Percentiles rank a stretch among this genome's conserved stretches.
Conservation (phyloP, 2,329 filamentous ascomycete genomes). For the Xylariaceae sp. region DNA sequence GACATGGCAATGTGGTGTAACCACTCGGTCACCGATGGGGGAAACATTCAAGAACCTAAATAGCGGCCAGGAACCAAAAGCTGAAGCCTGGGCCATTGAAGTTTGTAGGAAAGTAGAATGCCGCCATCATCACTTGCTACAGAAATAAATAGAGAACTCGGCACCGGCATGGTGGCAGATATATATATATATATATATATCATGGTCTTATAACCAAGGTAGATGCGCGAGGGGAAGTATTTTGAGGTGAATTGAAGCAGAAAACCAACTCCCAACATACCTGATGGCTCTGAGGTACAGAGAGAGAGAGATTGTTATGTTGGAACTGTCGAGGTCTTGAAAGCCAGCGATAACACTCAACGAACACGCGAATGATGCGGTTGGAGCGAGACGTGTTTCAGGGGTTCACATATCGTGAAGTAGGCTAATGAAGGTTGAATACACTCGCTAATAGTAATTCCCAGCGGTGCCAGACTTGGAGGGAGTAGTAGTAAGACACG, state of each 20-base stretch:
- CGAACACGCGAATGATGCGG: constrained; percentile 7
- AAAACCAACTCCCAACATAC: constrained; percentile 11
- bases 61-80: no score
- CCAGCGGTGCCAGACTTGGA: constrained; percentile 2
- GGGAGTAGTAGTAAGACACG: not conserved
- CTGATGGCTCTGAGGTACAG: not conserved
- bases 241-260: no score
- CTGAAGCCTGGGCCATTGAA: no score
- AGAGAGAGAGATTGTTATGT: not conserved
- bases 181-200: not conserved
- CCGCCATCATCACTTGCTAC: no score
- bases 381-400: constrained; percentile 14
- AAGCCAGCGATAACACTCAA: constrained; percentile 6
- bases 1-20: constrained; percentile 27
- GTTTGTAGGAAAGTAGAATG: no score
- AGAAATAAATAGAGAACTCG: no score
- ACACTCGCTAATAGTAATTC: not conserved
- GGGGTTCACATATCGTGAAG: constrained; percentile 25
- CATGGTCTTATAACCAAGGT: not conserved
- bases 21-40: constrained; percentile 31
- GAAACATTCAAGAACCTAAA: no score
- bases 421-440: constrained; percentile 1
- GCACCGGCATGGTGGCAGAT: no score
- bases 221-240: no score
- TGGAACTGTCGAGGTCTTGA: not conserved